A percentile compares a stretch with the other conserved stretches of the same genome.
phyloP scores from a whole-genome alignment of 768 basidiomycete genomes.

The Termitomyces sp. region DNA sequence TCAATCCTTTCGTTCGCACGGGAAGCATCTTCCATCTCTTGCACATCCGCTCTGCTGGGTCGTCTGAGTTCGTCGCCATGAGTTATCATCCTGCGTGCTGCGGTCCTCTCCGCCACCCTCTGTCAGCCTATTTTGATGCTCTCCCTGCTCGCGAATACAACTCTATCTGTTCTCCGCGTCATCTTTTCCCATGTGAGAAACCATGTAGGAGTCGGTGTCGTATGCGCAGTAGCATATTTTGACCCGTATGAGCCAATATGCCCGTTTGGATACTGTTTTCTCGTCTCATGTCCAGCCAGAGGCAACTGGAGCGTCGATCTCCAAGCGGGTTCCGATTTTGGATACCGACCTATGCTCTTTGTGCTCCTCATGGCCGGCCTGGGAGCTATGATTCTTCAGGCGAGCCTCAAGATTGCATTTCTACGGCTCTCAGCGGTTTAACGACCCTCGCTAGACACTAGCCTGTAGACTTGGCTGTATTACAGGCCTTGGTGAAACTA shows the following conservation, averaged over 20 bases:
- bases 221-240: constrained; percentile 74
- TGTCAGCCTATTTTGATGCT: neutral
- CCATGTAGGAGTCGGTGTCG: constrained; percentile 65
- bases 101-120: constrained; percentile 9
- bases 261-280: neutral
- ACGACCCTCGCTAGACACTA: constrained; percentile 39
- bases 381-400: constrained; percentile 68
- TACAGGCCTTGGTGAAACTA: constrained; percentile 52
- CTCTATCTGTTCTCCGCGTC: neutral
- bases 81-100: constrained; percentile 22
- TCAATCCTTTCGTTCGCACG: constrained; percentile 24
- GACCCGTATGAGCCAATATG: constrained; percentile 53
- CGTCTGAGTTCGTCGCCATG: constrained; percentile 26
- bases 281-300: constrained; percentile 22
- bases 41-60: constrained; percentile 17
- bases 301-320: constrained; percentile 84
- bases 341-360: constrained; percentile 69
- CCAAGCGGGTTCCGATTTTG: constrained; percentile 71
- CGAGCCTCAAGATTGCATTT: constrained; percentile 9
- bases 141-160: neutral
- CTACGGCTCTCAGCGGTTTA: neutral
- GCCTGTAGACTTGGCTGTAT: constrained; percentile 68
- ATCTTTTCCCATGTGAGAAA: constrained; percentile 25
- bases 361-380: constrained; percentile 62
- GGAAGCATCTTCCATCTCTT: constrained; percentile 11